Conservation (phyloP, 306 rosid genomes). For the Corylus americana region DNA sequence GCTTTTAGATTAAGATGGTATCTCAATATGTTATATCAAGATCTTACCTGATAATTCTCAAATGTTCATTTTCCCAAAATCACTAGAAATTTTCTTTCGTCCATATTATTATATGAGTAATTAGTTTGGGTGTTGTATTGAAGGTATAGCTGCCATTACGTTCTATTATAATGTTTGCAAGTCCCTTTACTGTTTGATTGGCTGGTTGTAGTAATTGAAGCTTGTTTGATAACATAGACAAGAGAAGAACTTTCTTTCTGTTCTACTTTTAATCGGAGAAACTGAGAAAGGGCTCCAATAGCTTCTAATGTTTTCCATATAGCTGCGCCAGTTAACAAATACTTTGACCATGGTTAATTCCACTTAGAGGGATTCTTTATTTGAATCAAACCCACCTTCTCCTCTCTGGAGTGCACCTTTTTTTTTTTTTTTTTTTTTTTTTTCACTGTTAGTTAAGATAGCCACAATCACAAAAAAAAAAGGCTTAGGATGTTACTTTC, state of each 20-base stretch:
- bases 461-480: neutral
- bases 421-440: neutral
- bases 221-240: neutral
- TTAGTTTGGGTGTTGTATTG: neutral
- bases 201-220: neutral
- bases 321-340: neutral
- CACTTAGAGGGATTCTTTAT: neutral
- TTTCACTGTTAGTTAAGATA: neutral
- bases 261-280: neutral
- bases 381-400: neutral
- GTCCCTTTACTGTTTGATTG: neutral
- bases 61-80: no score
- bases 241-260: neutral
- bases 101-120: no score
- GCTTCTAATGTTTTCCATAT: neutral
- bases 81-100: neutral
- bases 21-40: no score
- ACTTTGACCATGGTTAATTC: neutral
- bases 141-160: neutral
- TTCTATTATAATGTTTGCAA: neutral
- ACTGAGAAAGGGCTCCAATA: neutral
- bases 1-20: no score
- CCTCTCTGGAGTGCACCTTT: neutral
- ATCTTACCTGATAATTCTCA: no score
- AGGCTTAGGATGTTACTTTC: neutral